phyloP scores from a whole-genome alignment of 2,329 filamentous ascomycete genomes.

The Knufia fluminis region DNA sequence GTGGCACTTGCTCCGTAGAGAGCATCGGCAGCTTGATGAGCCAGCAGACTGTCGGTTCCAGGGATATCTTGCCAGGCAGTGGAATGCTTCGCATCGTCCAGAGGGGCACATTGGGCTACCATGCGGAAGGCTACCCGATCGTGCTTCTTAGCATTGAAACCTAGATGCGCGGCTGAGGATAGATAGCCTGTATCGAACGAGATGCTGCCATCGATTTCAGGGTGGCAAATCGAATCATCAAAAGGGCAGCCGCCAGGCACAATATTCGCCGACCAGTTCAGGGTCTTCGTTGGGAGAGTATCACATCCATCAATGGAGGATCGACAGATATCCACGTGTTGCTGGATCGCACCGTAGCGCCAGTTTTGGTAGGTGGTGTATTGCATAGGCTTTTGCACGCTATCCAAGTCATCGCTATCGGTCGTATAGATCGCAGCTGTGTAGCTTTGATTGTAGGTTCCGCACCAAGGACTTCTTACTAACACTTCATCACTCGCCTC shows the following conservation, averaged over 20 bases:
- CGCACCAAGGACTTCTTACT: constrained; percentile 6
- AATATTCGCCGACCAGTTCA: not conserved
- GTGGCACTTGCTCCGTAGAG: constrained; percentile 3
- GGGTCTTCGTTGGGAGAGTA: not conserved
- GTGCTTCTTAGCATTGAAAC: constrained; percentile 7
- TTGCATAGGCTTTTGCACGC: constrained; percentile 1
- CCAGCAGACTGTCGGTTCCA: not conserved
- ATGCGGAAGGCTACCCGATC: constrained; percentile 9
- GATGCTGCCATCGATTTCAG: constrained; percentile 7
- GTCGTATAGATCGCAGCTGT: not conserved
- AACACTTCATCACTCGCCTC: constrained; percentile 8
- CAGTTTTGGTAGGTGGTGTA: constrained; percentile 5
- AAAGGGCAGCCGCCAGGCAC: constrained; percentile 7
- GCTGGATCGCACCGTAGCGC: constrained; percentile 5
- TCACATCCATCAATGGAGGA: constrained; percentile 1
- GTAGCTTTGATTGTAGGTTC: constrained; percentile 5
- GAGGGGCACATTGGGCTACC: constrained; percentile 8
- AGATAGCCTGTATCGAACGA: constrained; percentile 12
- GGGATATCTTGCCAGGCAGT: constrained; percentile 9
- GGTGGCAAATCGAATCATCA: constrained; percentile 2
- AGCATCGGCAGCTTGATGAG: constrained; percentile 6
- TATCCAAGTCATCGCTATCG: not conserved
- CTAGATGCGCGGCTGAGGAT: constrained; percentile 10
- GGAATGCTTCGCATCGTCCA: constrained; percentile 7
- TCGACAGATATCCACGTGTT: constrained; percentile 11